A percentile compares a stretch with the other conserved stretches of the same genome.
Evolutionary conservation across 2,329 filamentous ascomycete species (phyloP).

Genomic region (Fusarium solani-melongenae): DNA sequence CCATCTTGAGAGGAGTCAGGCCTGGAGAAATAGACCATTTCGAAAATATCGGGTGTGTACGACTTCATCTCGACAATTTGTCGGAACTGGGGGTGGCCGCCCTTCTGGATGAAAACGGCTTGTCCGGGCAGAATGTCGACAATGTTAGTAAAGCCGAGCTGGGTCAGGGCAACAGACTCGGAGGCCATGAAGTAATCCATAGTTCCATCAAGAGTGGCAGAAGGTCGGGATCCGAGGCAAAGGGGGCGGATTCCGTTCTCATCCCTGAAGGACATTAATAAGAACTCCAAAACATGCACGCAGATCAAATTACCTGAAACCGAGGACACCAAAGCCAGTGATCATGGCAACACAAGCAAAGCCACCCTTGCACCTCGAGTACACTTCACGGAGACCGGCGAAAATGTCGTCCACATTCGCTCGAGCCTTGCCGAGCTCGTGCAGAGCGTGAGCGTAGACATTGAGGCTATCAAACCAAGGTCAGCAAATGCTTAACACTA

Average conservation of each 20-base stretch:
- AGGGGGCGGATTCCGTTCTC: conserved; percentile 82
- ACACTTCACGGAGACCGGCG: conserved; percentile 76
- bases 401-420: conserved; percentile 84
- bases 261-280: conserved; percentile 46
- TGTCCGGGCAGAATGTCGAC: conserved; percentile 83
- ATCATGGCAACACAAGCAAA: conserved; percentile 87
- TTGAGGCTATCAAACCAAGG: conserved; percentile 71
- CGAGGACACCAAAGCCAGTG: conserved; percentile 81
- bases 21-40: conserved; percentile 80
- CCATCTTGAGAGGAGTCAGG: conserved; percentile 87
- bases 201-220: conserved; percentile 68
- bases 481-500: background rate
- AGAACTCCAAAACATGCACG: conserved; percentile 69
- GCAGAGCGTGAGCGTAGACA: conserved; percentile 84
- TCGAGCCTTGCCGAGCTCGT: conserved; percentile 82
- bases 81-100: conserved; percentile 75
- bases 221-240: conserved; percentile 78
- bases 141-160: conserved; percentile 82
- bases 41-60: conserved; percentile 75
- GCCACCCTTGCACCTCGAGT: conserved; percentile 76
- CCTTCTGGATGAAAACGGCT: conserved; percentile 87
- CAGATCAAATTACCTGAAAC: conserved; percentile 67
- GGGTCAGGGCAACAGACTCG: conserved; percentile 84
- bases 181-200: conserved; percentile 92
- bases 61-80: conserved; percentile 75